These are phyloP conservation scores for Aspergillus pseudonomiae DNA, from an alignment of 2,329 filamentous ascomycete species.

Conservation along the genomic window DNA sequence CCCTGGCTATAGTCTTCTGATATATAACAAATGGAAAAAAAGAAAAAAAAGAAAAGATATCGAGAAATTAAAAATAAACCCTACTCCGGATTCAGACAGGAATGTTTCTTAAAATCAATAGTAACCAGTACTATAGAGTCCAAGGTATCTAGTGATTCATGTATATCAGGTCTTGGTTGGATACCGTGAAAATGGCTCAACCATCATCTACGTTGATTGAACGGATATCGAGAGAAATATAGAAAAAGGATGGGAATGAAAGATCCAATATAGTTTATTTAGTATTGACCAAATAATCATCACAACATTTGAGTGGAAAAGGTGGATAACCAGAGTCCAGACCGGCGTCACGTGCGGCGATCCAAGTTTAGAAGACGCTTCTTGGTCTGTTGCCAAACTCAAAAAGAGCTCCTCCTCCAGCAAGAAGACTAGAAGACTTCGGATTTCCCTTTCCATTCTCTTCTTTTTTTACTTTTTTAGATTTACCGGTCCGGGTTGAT, in stretches of 20 bases:
- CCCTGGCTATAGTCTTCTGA: background rate
- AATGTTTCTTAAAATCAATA: background rate
- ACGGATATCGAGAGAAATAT: background rate
- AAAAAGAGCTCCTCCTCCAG: background rate
- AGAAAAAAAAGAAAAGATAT: background rate
- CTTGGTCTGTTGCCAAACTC: slow-evolving; percentile 3
- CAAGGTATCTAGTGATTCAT: background rate
- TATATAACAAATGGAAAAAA: background rate
- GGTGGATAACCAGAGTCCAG: slow-evolving; percentile 14
- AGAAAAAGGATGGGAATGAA: background rate
- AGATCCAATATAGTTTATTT: too few relatives aligned
- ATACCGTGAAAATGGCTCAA: background rate
- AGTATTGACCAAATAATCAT: too few relatives aligned
- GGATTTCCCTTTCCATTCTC: slow-evolving; percentile 3
- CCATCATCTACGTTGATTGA: background rate
- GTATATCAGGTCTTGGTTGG: background rate
- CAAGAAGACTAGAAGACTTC: background rate
- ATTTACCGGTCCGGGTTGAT: background rate
- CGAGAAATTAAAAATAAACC: background rate
- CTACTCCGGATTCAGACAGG: too few relatives aligned
- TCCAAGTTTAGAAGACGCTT: slow-evolving; percentile 19
- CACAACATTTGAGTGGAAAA: too few relatives aligned
- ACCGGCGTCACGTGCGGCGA: slow-evolving; percentile 25
- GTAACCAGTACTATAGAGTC: background rate
- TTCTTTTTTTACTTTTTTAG: background rate